Evolutionary conservation across 257 asterid species (phyloP), one percentile per base, ranked within the genome.

Genomic region (Solanum paucissectum): DNA sequence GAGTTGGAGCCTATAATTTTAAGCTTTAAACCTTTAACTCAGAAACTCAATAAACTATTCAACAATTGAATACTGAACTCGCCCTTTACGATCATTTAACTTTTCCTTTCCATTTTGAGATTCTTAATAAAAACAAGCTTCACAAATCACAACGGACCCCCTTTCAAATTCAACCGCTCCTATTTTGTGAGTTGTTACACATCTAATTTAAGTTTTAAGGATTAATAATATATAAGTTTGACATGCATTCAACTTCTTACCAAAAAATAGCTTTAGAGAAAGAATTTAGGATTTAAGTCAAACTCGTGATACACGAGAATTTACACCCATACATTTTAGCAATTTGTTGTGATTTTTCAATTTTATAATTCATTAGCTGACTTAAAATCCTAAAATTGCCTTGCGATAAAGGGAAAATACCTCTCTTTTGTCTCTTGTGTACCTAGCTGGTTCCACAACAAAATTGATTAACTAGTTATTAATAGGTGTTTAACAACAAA

Each of bases 281-380:
- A 2, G 7, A 60, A 29, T 69, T 13, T 69, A 12, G 1, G 12
- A 10, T 33, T 4, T 1, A 72, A 72, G 81, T 34, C 27, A 72
- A 72, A 72, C 27, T 33, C 14, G 4, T 72, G 81, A 34, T 72
- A 72, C 14, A 12, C 27, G 25, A 72, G 4, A 72, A 72, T 20
- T 73, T 1, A 10, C 2, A 0, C 0, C 2, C 14, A 34, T 6
- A 20, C 0, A 2, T 9, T 13, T 34, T 9, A 36, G 5, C 3
- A 20, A 34, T 9, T 34, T 73, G 10, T 34, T 9, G 0, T 73
- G 4, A 20, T 73, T 20, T 36, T 9, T 7, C 2, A 73, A 34
- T 16, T 36, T 73, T 20, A 36, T 73, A 36, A 0, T 34, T 72
- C 0, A 72, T 33, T 2, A 4, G 16, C 5, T 36, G 49, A 73